Evolutionary conservation across 192 early-diverging fungal genomes (phyloP).

Genomic region (Umbelopsis ramanniana): DNA sequence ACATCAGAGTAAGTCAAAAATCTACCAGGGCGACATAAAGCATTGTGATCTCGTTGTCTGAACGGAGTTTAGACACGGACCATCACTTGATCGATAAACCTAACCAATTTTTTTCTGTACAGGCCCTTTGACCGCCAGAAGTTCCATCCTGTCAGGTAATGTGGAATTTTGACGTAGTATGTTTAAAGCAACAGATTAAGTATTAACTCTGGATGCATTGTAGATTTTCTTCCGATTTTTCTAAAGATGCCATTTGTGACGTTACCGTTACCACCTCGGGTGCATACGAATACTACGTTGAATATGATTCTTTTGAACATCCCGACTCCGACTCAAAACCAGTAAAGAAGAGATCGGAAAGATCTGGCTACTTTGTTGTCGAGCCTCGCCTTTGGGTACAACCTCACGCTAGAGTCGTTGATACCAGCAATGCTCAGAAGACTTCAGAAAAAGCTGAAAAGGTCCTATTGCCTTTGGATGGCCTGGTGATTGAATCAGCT

Average conservation of each 20-base stretch:
- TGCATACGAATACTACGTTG: conserved; percentile 88
- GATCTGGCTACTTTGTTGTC: conserved; percentile 76
- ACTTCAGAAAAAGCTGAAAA: conserved; percentile 20
- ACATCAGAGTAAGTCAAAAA: conserved; percentile 57
- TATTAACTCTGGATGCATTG: conserved; percentile 17
- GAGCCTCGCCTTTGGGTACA: conserved; percentile 80
- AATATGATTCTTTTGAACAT: conserved; percentile 46
- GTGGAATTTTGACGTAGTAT: conserved; percentile 6
- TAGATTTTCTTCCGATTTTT: conserved; percentile 46
- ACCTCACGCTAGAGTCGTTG: conserved; percentile 12
- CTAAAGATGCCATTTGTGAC: conserved; percentile 69
- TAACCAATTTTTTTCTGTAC: conserved; percentile 23
- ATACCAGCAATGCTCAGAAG: conserved; percentile 13
- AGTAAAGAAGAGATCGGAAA: background rate
- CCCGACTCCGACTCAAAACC: conserved; percentile 25
- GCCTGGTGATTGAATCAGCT: conserved; percentile 88
- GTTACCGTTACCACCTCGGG: conserved; percentile 69
- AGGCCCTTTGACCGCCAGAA: conserved; percentile 41
- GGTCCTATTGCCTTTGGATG: conserved; percentile 80
- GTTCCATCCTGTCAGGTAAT: conserved; percentile 50
- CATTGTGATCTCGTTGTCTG: conserved; percentile 45
- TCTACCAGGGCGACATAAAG: background rate
- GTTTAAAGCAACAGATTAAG: conserved; percentile 11
- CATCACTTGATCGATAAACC: conserved; percentile 41
- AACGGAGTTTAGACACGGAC: conserved; percentile 36